Evolutionary conservation across 352 stramenopile species (phyloP), one percentile per base, ranked within the genome.

Genomic region (Phytophthora macrochlamydospora): DNA sequence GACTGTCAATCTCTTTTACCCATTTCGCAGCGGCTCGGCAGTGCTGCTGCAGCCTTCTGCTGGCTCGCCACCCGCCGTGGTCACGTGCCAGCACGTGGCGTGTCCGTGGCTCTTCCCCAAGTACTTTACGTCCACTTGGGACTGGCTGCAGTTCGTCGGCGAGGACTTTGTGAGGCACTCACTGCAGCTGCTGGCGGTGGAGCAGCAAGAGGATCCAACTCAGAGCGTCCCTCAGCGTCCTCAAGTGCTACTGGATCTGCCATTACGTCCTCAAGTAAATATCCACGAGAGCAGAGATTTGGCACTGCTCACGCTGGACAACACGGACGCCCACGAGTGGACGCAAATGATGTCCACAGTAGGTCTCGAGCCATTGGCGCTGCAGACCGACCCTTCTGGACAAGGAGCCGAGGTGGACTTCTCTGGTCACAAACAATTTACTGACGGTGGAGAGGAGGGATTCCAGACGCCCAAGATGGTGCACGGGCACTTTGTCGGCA

Each of bases 111-210:
- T 83, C 4, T 93, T 92, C 68, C 83, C 83, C 11, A 74, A 73
- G 48, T 93, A 95, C 65, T 95, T 93, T 59, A 31, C 60, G 9
- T 72, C 91, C 53, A 91, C 86, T 63, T 93, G 85, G 85, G 75
- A 90, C 60, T 95, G 85, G 87, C 80, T 95, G 51, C 83, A 95
- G 69, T 81, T 89, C 67, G 85, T 95, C 58, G 87, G 76, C 66
- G 83, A 93, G 57, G 74, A 85, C 50, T 89, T 90, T 35, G 79
- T 93, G 42, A 70, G 78, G 35, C 81, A 93, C 53, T 90, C 81
- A 59, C 70, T 95, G 50, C 74, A 90, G 56, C 49, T 93, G 35
- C 75, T 91, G 42, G 56, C 50, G 14, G 32, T 71, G 9, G 35
- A 60, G 14, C 78, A 79, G 18, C 33, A 11, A 30, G 53, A 51